A percentile compares a stretch with the other conserved stretches of the same genome.
phyloP scores from a whole-genome alignment of 2,329 filamentous ascomycete genomes.

The Biscogniauxia mediterranea region DNA sequence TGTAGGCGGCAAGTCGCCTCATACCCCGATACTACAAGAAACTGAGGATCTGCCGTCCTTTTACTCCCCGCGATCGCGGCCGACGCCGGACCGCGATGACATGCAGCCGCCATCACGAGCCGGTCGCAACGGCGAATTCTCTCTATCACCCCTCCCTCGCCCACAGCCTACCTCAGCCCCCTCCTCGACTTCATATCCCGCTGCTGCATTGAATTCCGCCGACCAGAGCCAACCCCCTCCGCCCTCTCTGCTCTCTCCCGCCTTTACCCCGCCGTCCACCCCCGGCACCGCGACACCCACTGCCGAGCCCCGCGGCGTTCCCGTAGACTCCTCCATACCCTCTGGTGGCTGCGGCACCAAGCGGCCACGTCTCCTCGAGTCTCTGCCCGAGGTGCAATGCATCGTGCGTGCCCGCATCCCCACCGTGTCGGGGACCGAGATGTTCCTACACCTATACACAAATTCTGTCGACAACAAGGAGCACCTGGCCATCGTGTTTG shows the following conservation, averaged over 20 bases:
- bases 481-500: constrained; percentile 95
- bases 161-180: constrained; percentile 5
- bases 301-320: constrained; percentile 49
- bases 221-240: constrained; percentile 33
- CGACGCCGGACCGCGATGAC: constrained; percentile 31
- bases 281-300: constrained; percentile 57
- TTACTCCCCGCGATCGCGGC: constrained; percentile 42
- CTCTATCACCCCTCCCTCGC: constrained; percentile 4
- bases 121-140: not conserved
- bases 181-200: constrained; percentile 2
- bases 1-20: not conserved
- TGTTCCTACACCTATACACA: constrained; percentile 93
- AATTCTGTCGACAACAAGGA: constrained; percentile 95
- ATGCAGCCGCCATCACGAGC: constrained; percentile 18
- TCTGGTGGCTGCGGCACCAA: constrained; percentile 61
- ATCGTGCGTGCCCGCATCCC: constrained; percentile 93
- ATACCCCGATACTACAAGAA: constrained; percentile 29
- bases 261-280: constrained; percentile 72
- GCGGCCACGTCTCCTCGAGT: constrained; percentile 69
- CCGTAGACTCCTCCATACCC: constrained; percentile 58
- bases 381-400: constrained; percentile 83
- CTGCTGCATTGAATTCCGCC: constrained; percentile 5
- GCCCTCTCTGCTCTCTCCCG: constrained; percentile 79
- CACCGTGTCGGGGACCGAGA: constrained; percentile 86
- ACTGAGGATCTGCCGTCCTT: constrained; percentile 44